Base-by-base conservation (phyloP, 257 asterid genomes). In the Primulina huaijiensis region DNA sequence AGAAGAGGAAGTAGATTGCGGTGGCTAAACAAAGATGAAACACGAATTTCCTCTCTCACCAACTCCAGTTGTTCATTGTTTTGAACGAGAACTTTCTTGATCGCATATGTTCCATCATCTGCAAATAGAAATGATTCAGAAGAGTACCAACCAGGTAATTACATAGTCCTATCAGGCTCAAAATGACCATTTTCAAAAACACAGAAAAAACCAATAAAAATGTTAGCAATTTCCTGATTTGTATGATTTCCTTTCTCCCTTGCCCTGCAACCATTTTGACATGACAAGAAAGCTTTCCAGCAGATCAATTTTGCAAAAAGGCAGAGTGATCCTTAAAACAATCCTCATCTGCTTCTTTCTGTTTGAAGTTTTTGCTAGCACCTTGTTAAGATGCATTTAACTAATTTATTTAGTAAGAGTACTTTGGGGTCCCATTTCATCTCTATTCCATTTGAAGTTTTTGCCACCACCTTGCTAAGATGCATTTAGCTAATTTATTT, bases 31-130 rank as follows among this genome's bases (percentile, higher is more conserved):
- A 80, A 89, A 67, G 98, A 88, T 2, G 97, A 91, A 75, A 91
- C 92, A 27, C 86, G 95, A 33, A 94, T 91, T 82, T 94, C 99
- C 74, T 91, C 98, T 74, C 87, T 88, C 74, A 94, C 98, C 84
- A 89, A 71, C 75, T 87, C 95, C 83, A 94, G 81, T 50, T 94
- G 99, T 78, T 91, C 99, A 27, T 71, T 80, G 72, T 69, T 89
- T 82, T 91, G 97, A 80, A 94, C 91, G 63, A 94, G 95, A 80
- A 94, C 97, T 79, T 89, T 94, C 89, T 94, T 94, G 97, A 94
- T 85, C n/a, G 99, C 98, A 77, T 94, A 94, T 55, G 93, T 91
- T 69, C 99, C 99, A 83, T 94, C 97, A 72, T 71, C 99, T 94
- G 84, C 74, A 77, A 62, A 72, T 46, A 4, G 1, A 60, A 69